Conservation (phyloP, 345 rosid genomes). For the Cardamine chenopodiifolia region DNA sequence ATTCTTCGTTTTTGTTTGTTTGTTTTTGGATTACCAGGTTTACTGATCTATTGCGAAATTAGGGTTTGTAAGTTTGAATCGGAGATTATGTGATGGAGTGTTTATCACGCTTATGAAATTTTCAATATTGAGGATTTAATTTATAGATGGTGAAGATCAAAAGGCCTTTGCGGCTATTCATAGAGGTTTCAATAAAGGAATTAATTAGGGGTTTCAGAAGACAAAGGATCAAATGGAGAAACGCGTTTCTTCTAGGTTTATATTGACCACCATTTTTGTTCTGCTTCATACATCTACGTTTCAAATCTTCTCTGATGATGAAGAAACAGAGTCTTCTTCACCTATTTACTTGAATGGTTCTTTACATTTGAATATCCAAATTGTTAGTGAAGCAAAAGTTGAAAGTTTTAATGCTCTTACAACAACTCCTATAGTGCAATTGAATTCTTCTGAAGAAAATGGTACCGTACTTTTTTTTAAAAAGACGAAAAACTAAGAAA, state of each 20-base stretch:
- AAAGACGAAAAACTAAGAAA: constrained; percentile 40
- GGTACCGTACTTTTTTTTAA: neutral
- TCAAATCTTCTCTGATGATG: constrained; percentile 38
- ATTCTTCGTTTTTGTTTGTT: neutral
- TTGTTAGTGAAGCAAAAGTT: constrained; percentile 42
- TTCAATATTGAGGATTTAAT: neutral
- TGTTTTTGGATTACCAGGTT: constrained; percentile 2
- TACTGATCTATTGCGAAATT: constrained; percentile 32
- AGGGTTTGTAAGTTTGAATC: constrained; percentile 28
- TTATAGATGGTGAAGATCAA: constrained; percentile 33
- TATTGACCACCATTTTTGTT: constrained; percentile 53
- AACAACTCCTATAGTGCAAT: constrained; percentile 38
- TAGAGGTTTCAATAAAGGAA: constrained; percentile 44
- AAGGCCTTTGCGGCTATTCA: constrained; percentile 29
- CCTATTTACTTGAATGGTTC: constrained; percentile 46
- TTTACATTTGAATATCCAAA: constrained; percentile 46
- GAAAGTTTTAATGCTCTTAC: constrained; percentile 40
- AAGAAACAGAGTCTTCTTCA: constrained; percentile 34
- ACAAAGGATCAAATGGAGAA: constrained; percentile 60
- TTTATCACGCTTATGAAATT: constrained; percentile 5
- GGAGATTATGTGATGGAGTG: constrained; percentile 12
- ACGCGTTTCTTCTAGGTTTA: constrained; percentile 51
- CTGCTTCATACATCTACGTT: constrained; percentile 53
- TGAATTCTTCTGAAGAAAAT: constrained; percentile 46
- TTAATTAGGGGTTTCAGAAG: constrained; percentile 44